phyloP scores from a whole-genome alignment of 2,329 filamentous ascomycete genomes.

The Monilinia laxa region DNA sequence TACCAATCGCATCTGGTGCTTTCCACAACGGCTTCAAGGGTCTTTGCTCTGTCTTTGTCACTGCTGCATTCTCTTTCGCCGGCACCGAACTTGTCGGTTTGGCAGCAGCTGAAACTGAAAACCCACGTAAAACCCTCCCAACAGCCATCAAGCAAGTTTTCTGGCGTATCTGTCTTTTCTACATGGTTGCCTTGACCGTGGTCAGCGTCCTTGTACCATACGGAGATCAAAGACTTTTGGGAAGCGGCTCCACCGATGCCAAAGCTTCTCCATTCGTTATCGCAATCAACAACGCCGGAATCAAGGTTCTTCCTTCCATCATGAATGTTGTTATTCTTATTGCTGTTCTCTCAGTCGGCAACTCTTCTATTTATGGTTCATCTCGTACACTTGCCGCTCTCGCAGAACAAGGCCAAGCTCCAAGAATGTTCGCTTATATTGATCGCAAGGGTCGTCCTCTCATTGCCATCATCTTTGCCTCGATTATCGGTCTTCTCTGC shows the following conservation, averaged over 20 bases:
- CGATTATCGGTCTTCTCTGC: slow-evolving; percentile 46
- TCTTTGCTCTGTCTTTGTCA: slow-evolving; percentile 52
- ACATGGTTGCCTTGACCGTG: slow-evolving; percentile 52
- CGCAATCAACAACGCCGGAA: slow-evolving; percentile 53
- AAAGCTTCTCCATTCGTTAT: slow-evolving; percentile 57
- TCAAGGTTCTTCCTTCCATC: slow-evolving; percentile 53
- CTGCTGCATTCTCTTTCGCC: slow-evolving; percentile 52
- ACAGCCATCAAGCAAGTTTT: slow-evolving; percentile 54
- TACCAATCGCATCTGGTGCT: slow-evolving; percentile 33
- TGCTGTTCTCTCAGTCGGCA: slow-evolving; percentile 58
- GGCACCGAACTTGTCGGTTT: slow-evolving; percentile 55
- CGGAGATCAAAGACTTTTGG: slow-evolving; percentile 45
- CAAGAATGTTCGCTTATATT: slow-evolving; percentile 56
- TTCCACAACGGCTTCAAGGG: slow-evolving; percentile 53
- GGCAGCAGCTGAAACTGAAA: slow-evolving; percentile 51
- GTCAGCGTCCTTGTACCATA: slow-evolving; percentile 51
- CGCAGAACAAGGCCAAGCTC: slow-evolving; percentile 59
- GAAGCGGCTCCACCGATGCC: slow-evolving; percentile 39
- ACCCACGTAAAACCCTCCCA: slow-evolving; percentile 51
- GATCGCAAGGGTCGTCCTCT: slow-evolving; percentile 58
- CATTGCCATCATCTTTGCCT: slow-evolving; percentile 45
- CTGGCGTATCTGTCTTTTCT: slow-evolving; percentile 55
- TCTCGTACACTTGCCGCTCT: slow-evolving; percentile 59
- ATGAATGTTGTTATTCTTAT: slow-evolving; percentile 61
- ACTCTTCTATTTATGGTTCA: slow-evolving; percentile 59